Base-by-base conservation (phyloP, 2,329 filamentous ascomycete genomes). In the Knufia fluminis region DNA sequence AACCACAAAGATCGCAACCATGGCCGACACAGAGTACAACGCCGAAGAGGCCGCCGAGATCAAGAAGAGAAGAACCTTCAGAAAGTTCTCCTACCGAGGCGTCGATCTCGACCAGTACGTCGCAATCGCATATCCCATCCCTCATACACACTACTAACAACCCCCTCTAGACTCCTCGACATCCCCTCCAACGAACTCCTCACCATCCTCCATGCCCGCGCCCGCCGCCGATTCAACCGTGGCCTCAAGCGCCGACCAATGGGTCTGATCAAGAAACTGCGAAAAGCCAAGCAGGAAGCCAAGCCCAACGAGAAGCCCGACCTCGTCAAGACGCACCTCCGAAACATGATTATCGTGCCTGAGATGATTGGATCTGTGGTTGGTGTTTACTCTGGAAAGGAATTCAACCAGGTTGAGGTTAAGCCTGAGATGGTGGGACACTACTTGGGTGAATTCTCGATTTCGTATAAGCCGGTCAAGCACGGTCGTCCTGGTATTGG, bases 391-490 rank as follows among this genome's bases (percentile, higher is more conserved):
- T 95, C 88, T 63, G 92, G 92, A 71, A 98, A 98, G 85, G 90
- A 97, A 77, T 98, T 98, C 86, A 98, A 98, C 85, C 91, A 96
- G 82, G 90, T 98, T 66, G 92, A 98, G 77, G 92, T 98, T 79
- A 96, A 96, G 85, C 92, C 92, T 66, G 92, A 98, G 82, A 98
- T 98, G 92, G 92, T 98, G 75, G 92, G 92, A 73, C 91, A 97
- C 81, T 96, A 96, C 82, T 81, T 98, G 62, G 92, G 80, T 69
- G 92, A 98, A 78, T 98, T 98, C 83, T 96, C 90, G 63, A 98
- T 98, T 79, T 92, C 91, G 79, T 98, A 98, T 87, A 90, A 90
- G 79, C 92, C 92, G 69, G 92, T 98, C 85, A 98, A 97, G 87
- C 92, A 98, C 86, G 92, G 92, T 83, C 82, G 92, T 76, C 92